Evolutionary conservation across 2,329 filamentous ascomycete species (phyloP).

Genomic region (Emmonsiellopsis sp.): DNA sequence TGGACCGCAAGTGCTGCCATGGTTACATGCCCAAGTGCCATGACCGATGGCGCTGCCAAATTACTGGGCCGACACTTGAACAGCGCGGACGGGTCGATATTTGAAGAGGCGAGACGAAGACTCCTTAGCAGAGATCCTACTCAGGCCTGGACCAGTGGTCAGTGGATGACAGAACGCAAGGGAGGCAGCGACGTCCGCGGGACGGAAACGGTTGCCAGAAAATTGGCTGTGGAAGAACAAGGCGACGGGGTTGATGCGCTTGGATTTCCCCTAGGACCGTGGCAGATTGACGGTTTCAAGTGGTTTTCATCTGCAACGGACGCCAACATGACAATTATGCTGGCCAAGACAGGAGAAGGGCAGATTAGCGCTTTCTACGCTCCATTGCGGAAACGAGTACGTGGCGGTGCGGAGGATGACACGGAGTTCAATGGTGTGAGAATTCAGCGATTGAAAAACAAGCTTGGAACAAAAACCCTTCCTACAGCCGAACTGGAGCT

Average conservation of each 20-base stretch:
- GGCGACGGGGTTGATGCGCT: constrained; percentile 20
- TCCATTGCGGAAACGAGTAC: constrained; percentile 44
- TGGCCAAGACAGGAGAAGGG: constrained; percentile 48
- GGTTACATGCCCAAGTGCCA: constrained; percentile 19
- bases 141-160: constrained; percentile 56
- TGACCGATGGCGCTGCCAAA: constrained; percentile 21
- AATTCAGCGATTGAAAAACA: constrained; percentile 63
- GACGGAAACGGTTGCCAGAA: constrained; percentile 54
- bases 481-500: constrained; percentile 66
- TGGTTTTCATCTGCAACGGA: constrained; percentile 61
- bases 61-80: constrained; percentile 16
- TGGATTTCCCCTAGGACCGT: constrained; percentile 44
- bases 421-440: constrained; percentile 55
- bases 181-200: constrained; percentile 62
- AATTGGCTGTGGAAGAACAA: constrained; percentile 19
- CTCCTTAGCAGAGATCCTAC: constrained; percentile 45
- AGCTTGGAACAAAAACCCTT: constrained; percentile 60
- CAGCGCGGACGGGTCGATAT: constrained; percentile 14
- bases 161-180: constrained; percentile 68
- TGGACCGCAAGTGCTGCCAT: constrained; percentile 19
- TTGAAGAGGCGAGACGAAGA: constrained; percentile 13
- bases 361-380: constrained; percentile 55
- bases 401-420: constrained; percentile 6
- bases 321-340: constrained; percentile 53
- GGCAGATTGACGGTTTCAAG: constrained; percentile 57